These are phyloP conservation scores for Debaryomyces tyrocola DNA, from an alignment of 805 yeast genomes.

Conservation along the genomic window DNA sequence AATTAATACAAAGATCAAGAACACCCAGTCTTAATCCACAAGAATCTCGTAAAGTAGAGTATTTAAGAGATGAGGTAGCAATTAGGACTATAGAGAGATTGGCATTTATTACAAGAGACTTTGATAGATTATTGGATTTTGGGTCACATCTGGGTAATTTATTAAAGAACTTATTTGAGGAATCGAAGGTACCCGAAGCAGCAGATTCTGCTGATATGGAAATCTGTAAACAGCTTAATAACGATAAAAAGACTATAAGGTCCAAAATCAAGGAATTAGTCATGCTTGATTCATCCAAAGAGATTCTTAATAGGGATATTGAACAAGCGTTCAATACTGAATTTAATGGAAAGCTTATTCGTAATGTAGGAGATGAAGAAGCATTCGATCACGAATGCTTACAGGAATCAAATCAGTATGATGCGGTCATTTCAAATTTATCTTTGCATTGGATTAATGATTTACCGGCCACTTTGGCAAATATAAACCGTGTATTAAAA, in stretches of 20 bases:
- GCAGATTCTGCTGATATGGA: constrained; percentile 38
- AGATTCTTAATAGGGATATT: constrained; percentile 53
- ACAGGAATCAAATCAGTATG: constrained; percentile 44
- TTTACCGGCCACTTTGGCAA: constrained; percentile 61
- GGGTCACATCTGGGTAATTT: constrained; percentile 75
- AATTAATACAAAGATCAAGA: constrained; percentile 57
- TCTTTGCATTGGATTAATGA: constrained; percentile 86
- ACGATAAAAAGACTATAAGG: constrained; percentile 54
- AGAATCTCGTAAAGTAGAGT: constrained; percentile 59
- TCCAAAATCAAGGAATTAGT: constrained; percentile 52
- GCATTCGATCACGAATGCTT: constrained; percentile 44
- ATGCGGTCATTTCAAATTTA: constrained; percentile 72
- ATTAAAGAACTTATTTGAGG: constrained; percentile 39
- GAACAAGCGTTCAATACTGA: constrained; percentile 38
- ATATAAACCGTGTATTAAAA: constrained; percentile 57
- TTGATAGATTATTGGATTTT: constrained; percentile 62
- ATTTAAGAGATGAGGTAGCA: constrained; percentile 74
- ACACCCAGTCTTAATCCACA: constrained; percentile 47
- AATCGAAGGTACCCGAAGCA: constrained; percentile 19
- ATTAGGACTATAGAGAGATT: constrained; percentile 70
- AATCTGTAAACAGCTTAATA: constrained; percentile 42
- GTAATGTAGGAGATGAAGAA: constrained; percentile 72
- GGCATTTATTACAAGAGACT: constrained; percentile 67
- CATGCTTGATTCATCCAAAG: constrained; percentile 66
- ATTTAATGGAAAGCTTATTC: constrained; percentile 44